Base-by-base conservation (phyloP, 441 rosid genomes). In the Capsella rubella region DNA sequence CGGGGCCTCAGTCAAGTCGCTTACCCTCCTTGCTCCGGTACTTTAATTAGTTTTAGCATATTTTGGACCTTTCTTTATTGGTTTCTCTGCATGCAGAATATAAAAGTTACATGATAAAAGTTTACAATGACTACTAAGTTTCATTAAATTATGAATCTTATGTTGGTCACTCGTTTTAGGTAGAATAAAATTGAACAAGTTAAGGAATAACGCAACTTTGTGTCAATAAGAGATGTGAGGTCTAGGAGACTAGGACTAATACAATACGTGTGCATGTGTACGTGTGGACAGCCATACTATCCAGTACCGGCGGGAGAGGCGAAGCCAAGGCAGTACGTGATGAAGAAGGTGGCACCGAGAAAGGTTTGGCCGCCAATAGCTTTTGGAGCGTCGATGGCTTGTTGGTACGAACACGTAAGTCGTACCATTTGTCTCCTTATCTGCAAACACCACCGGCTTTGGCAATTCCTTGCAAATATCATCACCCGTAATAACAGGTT, bases 351-450 rank as follows among this genome's bases (percentile, higher is more conserved):
- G 46, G 99, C 97, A 0, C 98, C 99, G 15, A 75, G 97, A 77
- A 85, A 76, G 35, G 88, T 92, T 71, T 95, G 99, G 98, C 98
- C 99, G 3, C 81, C 72, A 0, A 90, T 95, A 67, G 84, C 90
- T 4, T 90, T 95, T 14, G 97, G 97, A 14, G 89, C 97, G 4
- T 95, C 98, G 0, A 75, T 90, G 8, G 96, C 87, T 13, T 88
- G 93, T 77, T 95, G 99, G 97, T 95, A 95, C 32, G 98, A 95
- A 84, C 99, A 95, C 80, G 83, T 95, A 53, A 81, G 85, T 47
- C 88, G 99, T 59, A 89, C 98, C 31, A 78, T 88, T 34, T 92
- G 95, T 85, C 81, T 95, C 52, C 83, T 95, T 28, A 75, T 89
- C 2, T 85, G 96, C 91, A 92, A 90, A 82, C 78, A 95, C 78